A percentile compares a stretch with the other conserved stretches of the same genome.
Evolutionary conservation across 2,329 filamentous ascomycete species (phyloP).

Genomic region (Aspergillus ochraceoroseus): DNA sequence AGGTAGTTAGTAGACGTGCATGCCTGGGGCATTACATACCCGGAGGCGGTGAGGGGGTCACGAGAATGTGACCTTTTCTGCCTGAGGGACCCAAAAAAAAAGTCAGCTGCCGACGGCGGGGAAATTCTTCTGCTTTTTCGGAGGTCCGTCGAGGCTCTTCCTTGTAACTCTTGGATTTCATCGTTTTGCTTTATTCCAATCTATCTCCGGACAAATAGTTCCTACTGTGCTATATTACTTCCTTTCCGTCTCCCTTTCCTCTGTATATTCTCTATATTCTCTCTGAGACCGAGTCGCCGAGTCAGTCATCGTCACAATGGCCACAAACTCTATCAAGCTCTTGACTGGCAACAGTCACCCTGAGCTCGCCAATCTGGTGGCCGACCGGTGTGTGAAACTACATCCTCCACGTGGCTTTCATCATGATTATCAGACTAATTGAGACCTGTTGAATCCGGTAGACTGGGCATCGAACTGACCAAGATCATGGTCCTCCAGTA

Average conservation of each 20-base stretch:
- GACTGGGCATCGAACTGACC: conserved; percentile 62
- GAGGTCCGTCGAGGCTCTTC: conserved; percentile 6
- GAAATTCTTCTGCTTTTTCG: conserved; percentile 13
- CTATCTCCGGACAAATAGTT: background rate
- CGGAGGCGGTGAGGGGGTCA: conserved; percentile 8
- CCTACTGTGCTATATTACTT: background rate
- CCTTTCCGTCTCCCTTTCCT: background rate
- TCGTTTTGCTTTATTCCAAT: background rate
- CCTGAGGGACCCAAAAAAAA: conserved; percentile 7
- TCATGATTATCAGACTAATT: conserved; percentile 7
- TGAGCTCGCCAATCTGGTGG: conserved; percentile 64
- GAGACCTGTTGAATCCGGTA: conserved; percentile 28
- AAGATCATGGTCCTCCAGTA: conserved; percentile 65
- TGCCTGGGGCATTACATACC: conserved; percentile 4
- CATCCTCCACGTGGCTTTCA: background rate
- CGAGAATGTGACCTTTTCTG: conserved; percentile 5
- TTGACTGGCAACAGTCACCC: conserved; percentile 72
- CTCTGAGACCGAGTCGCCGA: background rate
- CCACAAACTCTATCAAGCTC: conserved; percentile 69
- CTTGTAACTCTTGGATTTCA: background rate
- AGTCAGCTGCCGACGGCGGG: conserved; percentile 13
- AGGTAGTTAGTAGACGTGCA: background rate
- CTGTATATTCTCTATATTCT: background rate
- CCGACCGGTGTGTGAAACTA: conserved; percentile 52
- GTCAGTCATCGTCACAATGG: conserved; percentile 46